Percentiles rank a stretch among this genome's conserved stretches.
These are phyloP conservation scores for Trichosporon asahii DNA, from an alignment of 1,284 basidiomycete genomes.

Conservation along the genomic window DNA sequence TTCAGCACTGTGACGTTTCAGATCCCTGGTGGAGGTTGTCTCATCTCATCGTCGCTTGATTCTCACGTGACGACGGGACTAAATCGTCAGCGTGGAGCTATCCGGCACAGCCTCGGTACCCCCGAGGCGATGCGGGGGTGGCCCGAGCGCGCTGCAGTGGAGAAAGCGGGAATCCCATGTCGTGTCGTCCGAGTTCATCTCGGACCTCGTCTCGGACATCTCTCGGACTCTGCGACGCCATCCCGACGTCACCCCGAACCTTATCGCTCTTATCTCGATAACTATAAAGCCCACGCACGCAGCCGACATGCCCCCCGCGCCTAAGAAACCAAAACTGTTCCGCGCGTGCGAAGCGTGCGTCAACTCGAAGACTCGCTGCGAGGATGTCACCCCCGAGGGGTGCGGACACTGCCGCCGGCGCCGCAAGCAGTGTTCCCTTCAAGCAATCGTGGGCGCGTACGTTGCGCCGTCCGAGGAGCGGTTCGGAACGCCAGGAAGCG, in stretches of 20 bases:
- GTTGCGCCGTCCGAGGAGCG: slow-evolving; percentile 13
- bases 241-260: background rate
- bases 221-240: slow-evolving; percentile 1
- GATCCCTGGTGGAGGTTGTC: background rate
- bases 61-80: background rate
- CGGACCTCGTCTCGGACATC: background rate
- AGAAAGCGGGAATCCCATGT: background rate
- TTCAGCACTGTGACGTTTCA: background rate
- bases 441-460: slow-evolving; percentile 15
- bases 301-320: background rate
- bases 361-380: slow-evolving; percentile 37
- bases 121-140: background rate
- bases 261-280: background rate
- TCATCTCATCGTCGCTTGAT: background rate
- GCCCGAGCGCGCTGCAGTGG: background rate
- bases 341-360: slow-evolving; percentile 38
- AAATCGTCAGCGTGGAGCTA: background rate
- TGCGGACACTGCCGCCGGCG: slow-evolving; percentile 36
- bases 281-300: background rate
- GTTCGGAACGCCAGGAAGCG: slow-evolving; percentile 1
- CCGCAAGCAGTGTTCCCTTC: slow-evolving; percentile 29
- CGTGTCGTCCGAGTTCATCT: background rate
- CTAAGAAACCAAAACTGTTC: slow-evolving; percentile 33
- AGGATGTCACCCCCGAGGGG: slow-evolving; percentile 31
- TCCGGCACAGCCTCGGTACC: background rate